Evolutionary conservation across 352 stramenopile species (phyloP), one percentile per base, ranked within the genome.

Genomic region (Pythium periplocum): DNA sequence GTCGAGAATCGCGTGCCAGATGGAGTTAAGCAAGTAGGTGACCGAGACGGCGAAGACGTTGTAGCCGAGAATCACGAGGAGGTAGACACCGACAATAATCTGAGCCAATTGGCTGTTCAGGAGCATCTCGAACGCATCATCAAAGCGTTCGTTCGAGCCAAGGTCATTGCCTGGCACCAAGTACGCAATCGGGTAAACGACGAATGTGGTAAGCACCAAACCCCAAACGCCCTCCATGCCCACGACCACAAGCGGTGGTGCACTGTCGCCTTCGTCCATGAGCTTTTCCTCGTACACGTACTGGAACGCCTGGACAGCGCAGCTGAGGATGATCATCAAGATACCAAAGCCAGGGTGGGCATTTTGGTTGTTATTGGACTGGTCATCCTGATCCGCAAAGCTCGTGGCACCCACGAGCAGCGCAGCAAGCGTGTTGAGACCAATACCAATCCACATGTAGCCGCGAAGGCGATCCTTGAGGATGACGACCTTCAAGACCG

Each of bases 281-380:
- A 98, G 84, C 70, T 98, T 98, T 73, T 99, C 96, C 62, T 99
- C 95, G 61, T 98, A 98, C 32, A 98, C 95, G 75, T 98, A 98
- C 59, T 98, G 94, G 31, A 96, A 71, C 2, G 90, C 87, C 66
- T 98, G 93, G 6, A 98, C 93, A 40, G 95, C 88, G 50, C 95
- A 98, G 56, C 95, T 97, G 2, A 96, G 59, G 43, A 99, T 83
- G 44, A 99, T 92, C 66, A 98, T 91, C 34, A 92, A 56, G 38
- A 98, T 87, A 6, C 96, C 95, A 50, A 98, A 83, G 4, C 87
- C 74, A 2, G 95, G 88, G 57, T 96, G 67, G 32, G 73, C 53
- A 10, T 76, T 69, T 11, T 64, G 58, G 48, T 83, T 90, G 53
- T 83, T 89, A 60, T 90, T 87, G 32, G 73, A 65, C 30, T 86